phyloP scores from a whole-genome alignment of 805 yeast species.

The Candida insectorum region DNA sequence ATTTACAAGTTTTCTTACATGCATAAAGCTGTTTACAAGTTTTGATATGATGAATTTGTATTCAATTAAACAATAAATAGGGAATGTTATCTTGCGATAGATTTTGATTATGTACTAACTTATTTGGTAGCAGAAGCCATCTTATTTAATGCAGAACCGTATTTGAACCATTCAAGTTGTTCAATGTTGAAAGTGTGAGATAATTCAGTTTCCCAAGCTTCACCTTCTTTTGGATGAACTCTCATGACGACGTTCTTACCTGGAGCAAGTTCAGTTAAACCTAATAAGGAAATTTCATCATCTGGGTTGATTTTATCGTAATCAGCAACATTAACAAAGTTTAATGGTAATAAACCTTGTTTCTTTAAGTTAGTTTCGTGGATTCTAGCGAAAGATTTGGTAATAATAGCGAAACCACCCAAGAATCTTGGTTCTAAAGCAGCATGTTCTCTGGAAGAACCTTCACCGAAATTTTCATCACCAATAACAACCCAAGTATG shows the following conservation, averaged over 20 bases:
- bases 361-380: constrained; percentile 99
- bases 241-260: constrained; percentile 85
- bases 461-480: constrained; percentile 99
- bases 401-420: constrained; percentile 97
- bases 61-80: constrained; percentile 10
- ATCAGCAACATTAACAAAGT: constrained; percentile 83
- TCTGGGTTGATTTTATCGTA: constrained; percentile 91
- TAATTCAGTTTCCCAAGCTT: constrained; percentile 84
- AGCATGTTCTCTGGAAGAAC: constrained; percentile 99
- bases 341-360: constrained; percentile 97
- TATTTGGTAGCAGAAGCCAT: constrained; percentile 51
- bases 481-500: constrained; percentile 96
- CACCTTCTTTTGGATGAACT: constrained; percentile 70
- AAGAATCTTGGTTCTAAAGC: constrained; percentile 99
- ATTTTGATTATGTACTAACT: not conserved
- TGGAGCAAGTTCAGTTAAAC: constrained; percentile 83
- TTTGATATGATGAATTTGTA: constrained; percentile 2
- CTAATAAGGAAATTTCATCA: constrained; percentile 85
- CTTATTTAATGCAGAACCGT: constrained; percentile 98
- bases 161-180: constrained; percentile 99
- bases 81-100: not conserved
- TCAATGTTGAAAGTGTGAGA: constrained; percentile 95
- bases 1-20: not conserved
- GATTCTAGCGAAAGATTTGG: constrained; percentile 97
- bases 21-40: not conserved